phyloP scores from a whole-genome alignment of 2,329 filamentous ascomycete species.

The Colletotrichum gigasporum region DNA sequence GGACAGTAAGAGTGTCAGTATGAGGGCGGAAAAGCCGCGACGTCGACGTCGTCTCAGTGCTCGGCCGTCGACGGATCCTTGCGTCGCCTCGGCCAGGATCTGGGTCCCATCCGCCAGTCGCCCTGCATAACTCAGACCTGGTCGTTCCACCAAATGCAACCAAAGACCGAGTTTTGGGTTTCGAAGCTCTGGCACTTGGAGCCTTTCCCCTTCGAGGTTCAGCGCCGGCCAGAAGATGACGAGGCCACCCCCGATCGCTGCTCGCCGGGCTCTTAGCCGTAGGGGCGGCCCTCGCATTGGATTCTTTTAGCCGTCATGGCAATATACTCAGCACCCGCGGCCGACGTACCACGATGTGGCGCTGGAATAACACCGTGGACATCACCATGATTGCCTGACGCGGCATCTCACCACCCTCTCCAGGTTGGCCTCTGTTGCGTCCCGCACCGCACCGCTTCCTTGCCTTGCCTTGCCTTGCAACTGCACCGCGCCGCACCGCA shows the following conservation, averaged over 20 bases:
- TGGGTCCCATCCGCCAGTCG: constrained; percentile 8
- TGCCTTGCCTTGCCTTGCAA: neutral
- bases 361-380: constrained; percentile 1
- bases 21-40: constrained; percentile 15
- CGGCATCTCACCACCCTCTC: constrained; percentile 17
- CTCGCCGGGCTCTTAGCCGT: neutral
- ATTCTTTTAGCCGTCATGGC: neutral
- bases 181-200: constrained; percentile 30
- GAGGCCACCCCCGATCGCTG: constrained; percentile 22
- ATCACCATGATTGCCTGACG: constrained; percentile 23
- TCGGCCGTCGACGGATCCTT: constrained; percentile 25
- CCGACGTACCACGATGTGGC: constrained; percentile 22
- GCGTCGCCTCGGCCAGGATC: constrained; percentile 22
- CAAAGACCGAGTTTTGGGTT: constrained; percentile 29
- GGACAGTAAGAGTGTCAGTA: no score
- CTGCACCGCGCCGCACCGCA: neutral
- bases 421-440: neutral
- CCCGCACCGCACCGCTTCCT: constrained; percentile 14
- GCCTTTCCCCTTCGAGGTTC: constrained; percentile 23
- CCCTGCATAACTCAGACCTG: constrained; percentile 28
- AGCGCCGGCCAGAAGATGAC: constrained; percentile 26
- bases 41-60: constrained; percentile 16
- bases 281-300: constrained; percentile 10
- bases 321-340: constrained; percentile 19
- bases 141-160: constrained; percentile 30